Base-by-base conservation (phyloP, 805 yeast species). In the Schizosaccharomyces osmophilus region DNA sequence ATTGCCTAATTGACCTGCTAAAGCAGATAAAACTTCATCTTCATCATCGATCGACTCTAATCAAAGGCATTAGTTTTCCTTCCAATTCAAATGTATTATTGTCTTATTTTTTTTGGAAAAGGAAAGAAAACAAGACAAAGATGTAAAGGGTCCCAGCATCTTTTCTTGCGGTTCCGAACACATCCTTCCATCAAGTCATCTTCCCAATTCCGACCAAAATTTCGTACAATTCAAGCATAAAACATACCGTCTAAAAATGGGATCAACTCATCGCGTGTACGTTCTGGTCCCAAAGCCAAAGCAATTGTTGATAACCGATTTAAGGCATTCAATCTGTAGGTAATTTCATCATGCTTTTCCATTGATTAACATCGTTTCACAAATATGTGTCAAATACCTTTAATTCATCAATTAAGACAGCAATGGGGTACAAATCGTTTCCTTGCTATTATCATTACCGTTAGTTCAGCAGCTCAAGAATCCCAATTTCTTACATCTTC, bases 261-360 rank as follows among this genome's bases (percentile, higher is more conserved):
- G 61, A 93, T 76, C 69, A 93, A 78, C 71, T 93, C 98, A 59
- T 79, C 78, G 63, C 95, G 78, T 11, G 97, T 85, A 69, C 97
- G 80, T 70, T 87, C 95, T 5, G 93, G 89, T 8, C 98, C 98
- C 63, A 93, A 75, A 2, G 97, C 98, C 61, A 87, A 76, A 42
- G 97, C 95, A 69, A 93, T 90, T 42, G 97, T 90, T 66, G 89
- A 94, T 66, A 94, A 77, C 66, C 93, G 82, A 68, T 85, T 85
- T 95, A 93, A 89, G 55, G 97, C 97, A 65, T 83, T 87, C 26
- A 93, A 90, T 64, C 99, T 79, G 68, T 89, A 84, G 31, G 95
- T 80, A 48, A 90, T 90, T 70, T 93, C 98, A 70, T 93, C 98
- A 71, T 90, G 97, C 73, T 77, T 68, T n/a, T 48, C 17, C 15